Evolutionary conservation across 2,329 filamentous ascomycete genomes (phyloP).

Genomic region (Didymella pinodella): DNA sequence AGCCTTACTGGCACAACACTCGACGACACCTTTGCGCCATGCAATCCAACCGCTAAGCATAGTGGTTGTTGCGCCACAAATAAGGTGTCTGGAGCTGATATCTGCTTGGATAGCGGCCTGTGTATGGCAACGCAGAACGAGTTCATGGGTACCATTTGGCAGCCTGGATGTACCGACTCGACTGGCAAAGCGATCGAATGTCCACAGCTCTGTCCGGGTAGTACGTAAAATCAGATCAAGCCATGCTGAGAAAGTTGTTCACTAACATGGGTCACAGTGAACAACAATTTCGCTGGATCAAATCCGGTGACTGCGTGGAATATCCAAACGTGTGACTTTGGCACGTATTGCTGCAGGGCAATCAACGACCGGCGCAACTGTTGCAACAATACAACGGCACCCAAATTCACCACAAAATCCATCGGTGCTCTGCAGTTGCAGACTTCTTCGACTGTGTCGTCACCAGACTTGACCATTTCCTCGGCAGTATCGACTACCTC

Average conservation of each 20-base stretch:
- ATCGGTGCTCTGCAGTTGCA: slow-evolving; percentile 36
- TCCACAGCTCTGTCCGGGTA: slow-evolving; percentile 41
- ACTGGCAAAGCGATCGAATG: slow-evolving; percentile 41
- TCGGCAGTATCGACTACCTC: slow-evolving; percentile 9
- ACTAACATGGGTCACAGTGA: slow-evolving; percentile 14
- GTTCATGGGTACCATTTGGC: slow-evolving; percentile 45
- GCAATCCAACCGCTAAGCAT: slow-evolving; percentile 39
- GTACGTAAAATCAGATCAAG: slow-evolving; percentile 26
- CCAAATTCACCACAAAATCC: slow-evolving; percentile 32
- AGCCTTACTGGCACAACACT: slow-evolving; percentile 40
- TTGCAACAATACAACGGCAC: slow-evolving; percentile 41
- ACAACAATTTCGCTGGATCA: slow-evolving; percentile 26
- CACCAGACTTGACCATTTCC: slow-evolving; percentile 13
- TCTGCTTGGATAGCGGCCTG: slow-evolving; percentile 46
- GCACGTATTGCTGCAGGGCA: slow-evolving; percentile 47
- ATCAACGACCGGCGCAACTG: slow-evolving; percentile 36
- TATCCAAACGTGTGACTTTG: slow-evolving; percentile 46
- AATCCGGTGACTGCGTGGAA: slow-evolving; percentile 41
- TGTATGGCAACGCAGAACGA: slow-evolving; percentile 44
- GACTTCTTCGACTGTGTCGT: slow-evolving; percentile 16
- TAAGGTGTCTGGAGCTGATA: slow-evolving; percentile 32
- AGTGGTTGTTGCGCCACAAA: slow-evolving; percentile 47
- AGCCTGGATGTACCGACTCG: slow-evolving; percentile 47
- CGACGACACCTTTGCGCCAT: slow-evolving; percentile 41
- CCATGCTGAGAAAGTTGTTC: neutral